phyloP scores from a whole-genome alignment of 1,139 yeast genomes.

The Hemisphaericaspora xylofermentans region DNA sequence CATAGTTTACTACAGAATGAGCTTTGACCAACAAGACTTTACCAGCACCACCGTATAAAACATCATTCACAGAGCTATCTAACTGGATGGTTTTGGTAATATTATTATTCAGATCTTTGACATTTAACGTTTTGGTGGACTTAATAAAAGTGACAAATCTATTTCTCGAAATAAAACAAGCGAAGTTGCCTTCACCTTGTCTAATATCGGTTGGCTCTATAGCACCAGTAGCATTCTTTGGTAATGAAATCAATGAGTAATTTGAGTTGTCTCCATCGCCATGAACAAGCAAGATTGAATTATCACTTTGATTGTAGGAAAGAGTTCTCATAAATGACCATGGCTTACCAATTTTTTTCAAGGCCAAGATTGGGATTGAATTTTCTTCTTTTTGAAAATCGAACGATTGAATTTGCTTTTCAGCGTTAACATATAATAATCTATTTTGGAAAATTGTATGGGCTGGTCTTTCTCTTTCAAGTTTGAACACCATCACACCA shows the following conservation, averaged over 20 bases:
- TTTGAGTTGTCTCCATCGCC: conserved; percentile 63
- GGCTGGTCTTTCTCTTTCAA: conserved; percentile 97
- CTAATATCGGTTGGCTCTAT: conserved; percentile 80
- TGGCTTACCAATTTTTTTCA: conserved; percentile 79
- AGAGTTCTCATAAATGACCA: conserved; percentile 86
- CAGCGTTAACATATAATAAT: conserved; percentile 75
- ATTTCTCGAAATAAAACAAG: conserved; percentile 89
- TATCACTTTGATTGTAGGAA: conserved; percentile 90
- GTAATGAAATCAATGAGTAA: conserved; percentile 75
- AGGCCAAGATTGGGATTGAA: conserved; percentile 77
- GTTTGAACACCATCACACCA: conserved; percentile 97
- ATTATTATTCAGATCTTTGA: conserved; percentile 79
- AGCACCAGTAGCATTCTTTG: conserved; percentile 89
- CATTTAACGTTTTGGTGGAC: conserved; percentile 64
- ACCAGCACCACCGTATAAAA: conserved; percentile 81
- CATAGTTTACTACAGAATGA: conserved; percentile 75
- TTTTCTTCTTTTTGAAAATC: conserved; percentile 62
- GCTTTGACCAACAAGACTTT: conserved; percentile 73
- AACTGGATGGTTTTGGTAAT: conserved; percentile 78
- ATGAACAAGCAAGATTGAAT: conserved; percentile 79
- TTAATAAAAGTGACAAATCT: conserved; percentile 83
- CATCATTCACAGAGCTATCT: conserved; percentile 71
- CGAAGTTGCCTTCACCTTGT: conserved; percentile 82
- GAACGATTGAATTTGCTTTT: conserved; percentile 80
- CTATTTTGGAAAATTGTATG: conserved; percentile 67